A percentile compares a stretch with the other conserved stretches of the same genome.
phyloP scores from a whole-genome alignment of 2,329 filamentous ascomycete genomes.

The Fusarium sp. region DNA sequence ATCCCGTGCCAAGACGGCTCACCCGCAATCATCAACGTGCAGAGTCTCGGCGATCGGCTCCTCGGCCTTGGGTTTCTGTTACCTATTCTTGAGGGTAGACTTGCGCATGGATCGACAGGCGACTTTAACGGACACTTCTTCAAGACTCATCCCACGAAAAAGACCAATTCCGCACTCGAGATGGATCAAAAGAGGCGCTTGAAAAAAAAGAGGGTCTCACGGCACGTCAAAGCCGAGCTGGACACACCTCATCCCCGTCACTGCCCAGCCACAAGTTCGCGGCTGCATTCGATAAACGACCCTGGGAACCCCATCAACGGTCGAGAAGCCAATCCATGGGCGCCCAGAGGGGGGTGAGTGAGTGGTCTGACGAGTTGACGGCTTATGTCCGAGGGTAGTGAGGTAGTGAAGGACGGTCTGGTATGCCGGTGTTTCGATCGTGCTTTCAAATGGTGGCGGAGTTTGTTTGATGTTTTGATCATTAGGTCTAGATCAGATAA shows the following conservation, averaged over 20 bases:
- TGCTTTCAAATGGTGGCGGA: not conserved
- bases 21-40: constrained; percentile 17
- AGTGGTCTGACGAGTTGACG: constrained; percentile 12
- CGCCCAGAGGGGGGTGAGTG: not conserved
- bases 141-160: not conserved
- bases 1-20: constrained; percentile 37
- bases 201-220: constrained; percentile 26
- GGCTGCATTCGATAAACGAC: constrained; percentile 7
- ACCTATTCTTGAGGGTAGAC: not conserved
- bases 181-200: not conserved
- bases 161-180: not conserved
- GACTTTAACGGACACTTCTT: not conserved
- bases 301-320: constrained; percentile 23
- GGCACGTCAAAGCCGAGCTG: constrained; percentile 36
- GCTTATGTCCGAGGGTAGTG: not conserved
- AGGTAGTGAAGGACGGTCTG: not conserved
- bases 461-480: not conserved
- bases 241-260: constrained; percentile 2
- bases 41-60: constrained; percentile 34
- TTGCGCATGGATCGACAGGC: not conserved
- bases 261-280: constrained; percentile 19
- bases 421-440: not conserved
- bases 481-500: not conserved
- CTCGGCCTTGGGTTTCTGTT: constrained; percentile 7
- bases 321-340: constrained; percentile 34